Evolutionary conservation across 2,329 filamentous ascomycete genomes (phyloP).

Genomic region (Clonostachys rosea): DNA sequence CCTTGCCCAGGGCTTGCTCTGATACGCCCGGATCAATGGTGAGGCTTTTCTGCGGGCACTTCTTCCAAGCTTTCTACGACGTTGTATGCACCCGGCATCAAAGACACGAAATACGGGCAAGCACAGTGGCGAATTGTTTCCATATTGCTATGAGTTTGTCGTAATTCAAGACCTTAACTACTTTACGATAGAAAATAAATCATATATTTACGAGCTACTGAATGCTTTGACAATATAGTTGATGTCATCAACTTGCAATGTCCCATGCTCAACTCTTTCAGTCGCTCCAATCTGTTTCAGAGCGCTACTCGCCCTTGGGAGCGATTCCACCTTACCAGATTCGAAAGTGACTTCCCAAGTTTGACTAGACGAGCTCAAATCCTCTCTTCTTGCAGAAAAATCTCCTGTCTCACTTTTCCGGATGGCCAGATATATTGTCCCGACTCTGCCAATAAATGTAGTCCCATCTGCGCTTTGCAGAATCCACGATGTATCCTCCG

Average conservation of each 20-base stretch:
- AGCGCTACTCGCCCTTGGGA: background rate
- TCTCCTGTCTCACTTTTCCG: constrained; percentile 1
- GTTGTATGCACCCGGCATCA: too few relatives aligned
- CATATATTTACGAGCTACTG: background rate
- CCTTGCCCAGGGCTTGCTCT: too few relatives aligned
- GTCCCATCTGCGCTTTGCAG: constrained; percentile 8
- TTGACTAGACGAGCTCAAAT: background rate
- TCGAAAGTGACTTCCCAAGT: background rate
- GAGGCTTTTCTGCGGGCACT: too few relatives aligned
- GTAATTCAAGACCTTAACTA: too few relatives aligned
- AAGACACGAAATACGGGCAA: too few relatives aligned
- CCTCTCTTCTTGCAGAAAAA: background rate
- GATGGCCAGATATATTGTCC: constrained; percentile 9
- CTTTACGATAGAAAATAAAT: too few relatives aligned
- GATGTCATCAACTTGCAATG: background rate
- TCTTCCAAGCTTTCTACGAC: too few relatives aligned
- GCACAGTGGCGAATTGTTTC: too few relatives aligned
- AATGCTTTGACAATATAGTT: background rate
- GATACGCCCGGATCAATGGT: too few relatives aligned
- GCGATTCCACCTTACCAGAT: background rate
- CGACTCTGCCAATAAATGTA: constrained; percentile 10
- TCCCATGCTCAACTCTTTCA: background rate
- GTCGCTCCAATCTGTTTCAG: too few relatives aligned
- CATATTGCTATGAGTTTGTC: too few relatives aligned
- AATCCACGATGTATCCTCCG: constrained; percentile 9